A percentile compares a stretch with the other conserved stretches of the same genome.
Evolutionary conservation across 2,329 filamentous ascomycete genomes (phyloP).

Genomic region (Diaporthe destruens): DNA sequence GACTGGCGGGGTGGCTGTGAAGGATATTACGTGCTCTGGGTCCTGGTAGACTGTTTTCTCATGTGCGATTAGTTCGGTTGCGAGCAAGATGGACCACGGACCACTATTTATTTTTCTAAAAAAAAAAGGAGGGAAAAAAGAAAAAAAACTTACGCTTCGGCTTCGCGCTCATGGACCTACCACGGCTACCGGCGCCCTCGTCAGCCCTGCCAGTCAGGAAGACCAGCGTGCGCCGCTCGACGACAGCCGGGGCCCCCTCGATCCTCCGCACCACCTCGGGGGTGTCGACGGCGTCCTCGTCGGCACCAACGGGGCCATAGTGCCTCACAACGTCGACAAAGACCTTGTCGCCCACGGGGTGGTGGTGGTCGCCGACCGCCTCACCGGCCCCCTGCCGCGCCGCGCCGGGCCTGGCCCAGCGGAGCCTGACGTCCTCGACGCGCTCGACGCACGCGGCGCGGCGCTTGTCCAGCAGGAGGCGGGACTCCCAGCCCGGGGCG

Average conservation of each 20-base stretch:
- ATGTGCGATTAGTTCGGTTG: not conserved
- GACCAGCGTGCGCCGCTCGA: constrained; percentile 64
- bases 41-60: constrained; percentile 49
- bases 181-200: not conserved
- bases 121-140: too few species aligned
- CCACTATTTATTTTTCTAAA: too few species aligned
- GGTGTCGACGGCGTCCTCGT: constrained; percentile 42
- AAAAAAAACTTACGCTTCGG: constrained; percentile 7
- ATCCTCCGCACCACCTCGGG: constrained; percentile 20
- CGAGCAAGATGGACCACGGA: not conserved
- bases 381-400: constrained; percentile 29
- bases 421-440: constrained; percentile 55
- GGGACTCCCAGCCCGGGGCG: constrained; percentile 47
- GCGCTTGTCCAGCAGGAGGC: constrained; percentile 55
- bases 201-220: constrained; percentile 58
- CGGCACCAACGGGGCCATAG: constrained; percentile 52
- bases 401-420: constrained; percentile 46
- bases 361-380: not conserved
- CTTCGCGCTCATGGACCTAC: not conserved
- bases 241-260: constrained; percentile 50
- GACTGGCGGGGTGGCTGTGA: constrained; percentile 77
- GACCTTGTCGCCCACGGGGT: constrained; percentile 56
- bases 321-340: constrained; percentile 65
- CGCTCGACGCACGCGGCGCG: constrained; percentile 60
- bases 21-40: constrained; percentile 51